phyloP scores from a whole-genome alignment of 2,329 filamentous ascomycete genomes.

The Balansia obtecta region DNA sequence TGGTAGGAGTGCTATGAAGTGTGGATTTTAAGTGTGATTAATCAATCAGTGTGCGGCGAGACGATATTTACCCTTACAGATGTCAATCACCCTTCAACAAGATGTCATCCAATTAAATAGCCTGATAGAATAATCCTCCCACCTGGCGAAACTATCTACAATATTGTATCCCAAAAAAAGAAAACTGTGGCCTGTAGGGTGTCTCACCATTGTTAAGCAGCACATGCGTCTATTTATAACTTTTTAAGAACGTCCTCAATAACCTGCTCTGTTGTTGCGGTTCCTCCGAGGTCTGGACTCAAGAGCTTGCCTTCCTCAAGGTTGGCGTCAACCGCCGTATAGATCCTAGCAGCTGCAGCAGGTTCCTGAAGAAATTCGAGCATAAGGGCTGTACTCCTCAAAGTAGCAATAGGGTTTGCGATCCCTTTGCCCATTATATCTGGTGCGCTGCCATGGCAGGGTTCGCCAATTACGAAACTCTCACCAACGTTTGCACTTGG shows the following conservation, averaged over 20 bases:
- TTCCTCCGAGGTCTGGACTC: constrained; percentile 83
- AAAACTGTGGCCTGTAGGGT: too few relatives aligned
- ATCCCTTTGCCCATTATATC: constrained; percentile 90
- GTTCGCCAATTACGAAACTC: constrained; percentile 91
- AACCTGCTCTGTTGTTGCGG: constrained; percentile 74
- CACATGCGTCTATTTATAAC: constrained; percentile 38
- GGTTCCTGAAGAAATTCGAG: constrained; percentile 88
- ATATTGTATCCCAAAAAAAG: too few relatives aligned
- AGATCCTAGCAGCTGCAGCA: constrained; percentile 77
- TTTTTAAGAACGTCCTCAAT: constrained; percentile 75
- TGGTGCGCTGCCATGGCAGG: constrained; percentile 90
- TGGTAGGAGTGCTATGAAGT: too few relatives aligned
- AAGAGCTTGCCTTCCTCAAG: constrained; percentile 71
- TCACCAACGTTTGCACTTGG: constrained; percentile 93
- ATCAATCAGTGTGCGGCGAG: too few relatives aligned
- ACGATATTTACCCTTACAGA: too few relatives aligned
- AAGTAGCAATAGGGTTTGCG: constrained; percentile 91
- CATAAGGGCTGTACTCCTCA: constrained; percentile 87
- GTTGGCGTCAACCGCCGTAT: constrained; percentile 82
- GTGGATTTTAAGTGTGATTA: too few relatives aligned
- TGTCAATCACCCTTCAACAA: too few relatives aligned
- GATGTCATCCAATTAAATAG: too few relatives aligned
- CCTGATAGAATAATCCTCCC: too few relatives aligned
- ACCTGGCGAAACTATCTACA: too few relatives aligned
- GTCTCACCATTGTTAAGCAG: too few relatives aligned